phyloP scores from a whole-genome alignment of 371 early-diverging fungal genomes.

The Circinella umbellata region DNA sequence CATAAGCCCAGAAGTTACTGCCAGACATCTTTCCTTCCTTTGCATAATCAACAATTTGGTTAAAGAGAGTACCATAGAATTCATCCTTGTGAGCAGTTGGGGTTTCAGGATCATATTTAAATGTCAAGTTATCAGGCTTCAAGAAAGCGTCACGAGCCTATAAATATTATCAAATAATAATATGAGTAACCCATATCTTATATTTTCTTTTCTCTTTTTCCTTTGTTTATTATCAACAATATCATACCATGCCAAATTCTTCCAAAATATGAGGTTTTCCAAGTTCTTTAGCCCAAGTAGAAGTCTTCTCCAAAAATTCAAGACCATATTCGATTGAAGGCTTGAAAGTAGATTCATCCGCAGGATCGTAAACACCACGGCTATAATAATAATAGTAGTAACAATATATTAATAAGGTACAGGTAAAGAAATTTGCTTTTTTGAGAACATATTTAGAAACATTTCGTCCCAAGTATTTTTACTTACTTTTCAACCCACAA shows the following conservation, averaged over 20 bases:
- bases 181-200: not conserved
- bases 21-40: slow-evolving; percentile 29
- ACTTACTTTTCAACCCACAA: slow-evolving; percentile 64
- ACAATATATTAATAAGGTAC: not conserved
- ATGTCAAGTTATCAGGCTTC: slow-evolving; percentile 25
- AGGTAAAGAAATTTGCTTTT: too few species aligned
- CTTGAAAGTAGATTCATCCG: not conserved
- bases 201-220: too few species aligned
- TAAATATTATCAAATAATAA: not conserved
- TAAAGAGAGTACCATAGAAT: slow-evolving; percentile 48
- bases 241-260: slow-evolving; percentile 57
- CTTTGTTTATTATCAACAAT: not conserved
- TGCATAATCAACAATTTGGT: slow-evolving; percentile 34
- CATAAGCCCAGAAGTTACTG: slow-evolving; percentile 51
- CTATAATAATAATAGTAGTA: slow-evolving; percentile 19
- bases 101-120: slow-evolving; percentile 48
- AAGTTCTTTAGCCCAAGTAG: slow-evolving; percentile 45
- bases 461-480: slow-evolving; percentile 1
- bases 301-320: slow-evolving; percentile 29
- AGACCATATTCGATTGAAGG: slow-evolving; percentile 32
- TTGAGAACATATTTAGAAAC: too few species aligned
- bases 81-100: slow-evolving; percentile 51
- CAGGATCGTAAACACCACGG: slow-evolving; percentile 54
- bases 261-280: slow-evolving; percentile 59
- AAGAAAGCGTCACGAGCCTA: slow-evolving; percentile 55